These are phyloP conservation scores for Alternaria hordeiaustralica DNA, from an alignment of 2,329 filamentous ascomycete genomes.

Conservation along the genomic window DNA sequence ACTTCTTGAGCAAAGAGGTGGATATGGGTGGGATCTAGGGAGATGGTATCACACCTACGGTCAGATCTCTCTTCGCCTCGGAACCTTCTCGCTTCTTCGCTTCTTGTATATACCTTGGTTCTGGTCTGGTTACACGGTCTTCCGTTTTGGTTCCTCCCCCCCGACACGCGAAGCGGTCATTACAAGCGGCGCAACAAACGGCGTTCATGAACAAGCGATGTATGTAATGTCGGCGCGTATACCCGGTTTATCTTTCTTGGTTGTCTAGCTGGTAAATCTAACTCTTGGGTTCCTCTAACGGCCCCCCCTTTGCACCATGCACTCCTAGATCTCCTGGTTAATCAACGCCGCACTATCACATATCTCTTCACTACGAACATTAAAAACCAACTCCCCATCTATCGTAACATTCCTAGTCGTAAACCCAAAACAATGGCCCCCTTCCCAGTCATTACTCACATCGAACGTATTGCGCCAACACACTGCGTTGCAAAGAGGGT, in stretches of 20 bases:
- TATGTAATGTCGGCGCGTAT: constrained; percentile 20
- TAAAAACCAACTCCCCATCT: not conserved
- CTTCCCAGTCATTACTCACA: not conserved
- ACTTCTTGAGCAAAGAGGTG: constrained; percentile 57
- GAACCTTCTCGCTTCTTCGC: not conserved
- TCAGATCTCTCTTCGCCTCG: not conserved
- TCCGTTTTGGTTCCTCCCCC: not conserved
- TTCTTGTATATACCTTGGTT: constrained; percentile 6
- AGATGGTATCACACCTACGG: not conserved
- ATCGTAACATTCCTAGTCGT: not conserved
- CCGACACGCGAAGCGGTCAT: not conserved
- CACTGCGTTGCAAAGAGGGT: not conserved
- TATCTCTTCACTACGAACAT: too few relatives aligned
- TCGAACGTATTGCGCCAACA: not conserved
- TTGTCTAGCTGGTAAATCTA: not conserved
- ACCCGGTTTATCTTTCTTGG: constrained; percentile 13
- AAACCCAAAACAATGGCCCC: not conserved
- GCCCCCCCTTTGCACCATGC: too few relatives aligned
- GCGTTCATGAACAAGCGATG: constrained; percentile 8
- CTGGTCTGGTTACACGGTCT: not conserved
- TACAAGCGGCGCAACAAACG: constrained; percentile 3
- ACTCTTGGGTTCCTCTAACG: not conserved
- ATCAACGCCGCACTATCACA: not conserved
- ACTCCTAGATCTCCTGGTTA: not conserved
- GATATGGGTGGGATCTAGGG: constrained; percentile 42